phyloP scores from a whole-genome alignment of 352 stramenopile species.

The Pythium aquatile region DNA sequence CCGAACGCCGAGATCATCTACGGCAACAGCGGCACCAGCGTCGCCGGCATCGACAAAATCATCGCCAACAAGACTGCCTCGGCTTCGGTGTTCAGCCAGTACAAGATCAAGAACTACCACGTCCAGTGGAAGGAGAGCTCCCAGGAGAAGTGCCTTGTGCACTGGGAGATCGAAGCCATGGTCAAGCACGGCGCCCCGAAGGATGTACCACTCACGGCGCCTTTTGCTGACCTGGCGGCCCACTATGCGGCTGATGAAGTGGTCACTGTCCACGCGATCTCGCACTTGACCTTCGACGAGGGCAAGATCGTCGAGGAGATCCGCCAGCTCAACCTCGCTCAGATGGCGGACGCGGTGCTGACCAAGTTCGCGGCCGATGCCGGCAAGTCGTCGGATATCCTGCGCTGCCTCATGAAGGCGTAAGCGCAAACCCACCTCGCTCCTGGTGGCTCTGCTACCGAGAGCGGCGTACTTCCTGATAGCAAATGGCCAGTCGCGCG shows the following conservation, averaged over 20 bases:
- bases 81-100: slow-evolving; percentile 63
- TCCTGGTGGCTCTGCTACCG: not conserved
- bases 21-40: slow-evolving; percentile 40
- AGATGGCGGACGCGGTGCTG: slow-evolving; percentile 51
- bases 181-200: slow-evolving; percentile 50
- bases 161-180: slow-evolving; percentile 66
- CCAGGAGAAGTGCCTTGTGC: slow-evolving; percentile 72
- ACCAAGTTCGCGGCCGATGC: slow-evolving; percentile 54
- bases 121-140: slow-evolving; percentile 73
- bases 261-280: slow-evolving; percentile 71
- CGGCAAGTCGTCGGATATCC: slow-evolving; percentile 50
- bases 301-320: slow-evolving; percentile 79
- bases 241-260: slow-evolving; percentile 50
- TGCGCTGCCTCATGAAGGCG: slow-evolving; percentile 47
- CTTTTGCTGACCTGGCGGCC: slow-evolving; percentile 57
- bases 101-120: slow-evolving; percentile 82
- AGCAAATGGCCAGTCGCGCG: slow-evolving; percentile 1
- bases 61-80: slow-evolving; percentile 61
- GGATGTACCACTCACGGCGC: slow-evolving; percentile 57
- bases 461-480: slow-evolving; percentile 1
- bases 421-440: slow-evolving; percentile 15
- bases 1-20: slow-evolving; percentile 72
- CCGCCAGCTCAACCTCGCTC: slow-evolving; percentile 66
- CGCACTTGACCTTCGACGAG: slow-evolving; percentile 79
- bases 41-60: slow-evolving; percentile 58